These are phyloP conservation scores for Jamesozyma jinghongensis DNA, from an alignment of 805 yeast genomes.

Conservation along the genomic window DNA sequence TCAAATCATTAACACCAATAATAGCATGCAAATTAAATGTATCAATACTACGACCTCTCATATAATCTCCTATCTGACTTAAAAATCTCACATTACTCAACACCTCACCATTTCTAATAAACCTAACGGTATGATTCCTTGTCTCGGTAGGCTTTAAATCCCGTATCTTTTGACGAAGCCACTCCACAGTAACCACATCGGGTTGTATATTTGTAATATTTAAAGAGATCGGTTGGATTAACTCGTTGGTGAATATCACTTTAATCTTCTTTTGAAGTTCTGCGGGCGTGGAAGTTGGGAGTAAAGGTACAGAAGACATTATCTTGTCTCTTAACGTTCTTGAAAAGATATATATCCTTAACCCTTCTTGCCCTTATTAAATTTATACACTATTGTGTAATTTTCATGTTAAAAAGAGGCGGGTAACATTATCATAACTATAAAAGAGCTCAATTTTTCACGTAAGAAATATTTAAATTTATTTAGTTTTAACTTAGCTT, in stretches of 20 bases:
- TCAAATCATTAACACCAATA: slow-evolving; percentile 43
- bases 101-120: slow-evolving; percentile 25
- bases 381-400: too few relatives aligned
- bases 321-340: not conserved
- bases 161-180: slow-evolving; percentile 26
- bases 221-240: slow-evolving; percentile 20
- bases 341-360: too few relatives aligned
- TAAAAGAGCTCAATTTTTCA: too few relatives aligned
- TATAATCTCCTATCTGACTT: not conserved
- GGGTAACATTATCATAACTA: too few relatives aligned
- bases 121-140: slow-evolving; percentile 16
- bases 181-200: slow-evolving; percentile 16
- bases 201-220: slow-evolving; percentile 20
- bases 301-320: slow-evolving; percentile 17
- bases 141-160: slow-evolving; percentile 15
- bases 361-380: not conserved
- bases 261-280: slow-evolving; percentile 8
- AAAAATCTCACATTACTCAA: slow-evolving; percentile 5
- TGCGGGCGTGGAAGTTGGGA: slow-evolving; percentile 9
- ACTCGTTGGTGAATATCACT: slow-evolving; percentile 25
- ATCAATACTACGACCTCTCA: slow-evolving; percentile 9
- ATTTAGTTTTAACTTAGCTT: not conserved
- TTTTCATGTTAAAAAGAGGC: too few relatives aligned
- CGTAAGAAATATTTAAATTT: too few relatives aligned
- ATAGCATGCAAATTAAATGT: slow-evolving; percentile 69